Base-by-base conservation (phyloP, 1,139 yeast genomes). In the Magnusiomyces suaveolens region DNA sequence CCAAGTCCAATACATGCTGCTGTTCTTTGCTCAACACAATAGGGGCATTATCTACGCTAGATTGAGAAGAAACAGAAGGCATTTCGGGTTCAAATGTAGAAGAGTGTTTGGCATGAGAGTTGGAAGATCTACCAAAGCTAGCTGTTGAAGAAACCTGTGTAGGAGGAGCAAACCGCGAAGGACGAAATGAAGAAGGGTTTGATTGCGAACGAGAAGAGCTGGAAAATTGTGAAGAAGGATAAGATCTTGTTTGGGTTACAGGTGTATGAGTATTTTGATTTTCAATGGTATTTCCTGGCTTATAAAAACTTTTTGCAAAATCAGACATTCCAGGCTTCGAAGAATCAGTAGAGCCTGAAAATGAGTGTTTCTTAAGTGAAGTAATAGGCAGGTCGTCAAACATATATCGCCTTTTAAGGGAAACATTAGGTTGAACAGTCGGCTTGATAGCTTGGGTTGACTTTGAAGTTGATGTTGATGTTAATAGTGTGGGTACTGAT, bases 1-100 rank as follows among this genome's bases (percentile, higher is more conserved):
- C 86, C 16, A 81, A 66, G 18, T 76, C 73, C 2, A 84, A 71
- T 12, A 87, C 85, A 29, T 72, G 66, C 51, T 72, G 66, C 66
- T 87, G 96, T 64, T 87, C 67, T 2, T 44, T 46, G 39, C 54
- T 51, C 1, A 56, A 48, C 20, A 29, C 44, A 23, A 55, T 38
- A 3, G n/a, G 29, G 10, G 16, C 16, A 14, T 29, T 12, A 29
- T 29, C 12, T n/a, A n/a, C n/a, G n/a, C n/a, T n/a, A n/a, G n/a
- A n/a, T n/a, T n/a, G n/a, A 29, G 36, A 6, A 29, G 36, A 29
- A 29, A 12, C 6, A 29, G 36, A 29, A 29, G 36, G 12, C 4
- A 21, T n/a, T 21, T 41, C 14, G 8, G 3, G 3, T 2, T 6
- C 16, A 41, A n/a, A 41, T n/a, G 3, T 41, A 18, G 46, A 20